Conservation (phyloP, 768 basidiomycete species). For the Tricholoma hemisulphureum region DNA sequence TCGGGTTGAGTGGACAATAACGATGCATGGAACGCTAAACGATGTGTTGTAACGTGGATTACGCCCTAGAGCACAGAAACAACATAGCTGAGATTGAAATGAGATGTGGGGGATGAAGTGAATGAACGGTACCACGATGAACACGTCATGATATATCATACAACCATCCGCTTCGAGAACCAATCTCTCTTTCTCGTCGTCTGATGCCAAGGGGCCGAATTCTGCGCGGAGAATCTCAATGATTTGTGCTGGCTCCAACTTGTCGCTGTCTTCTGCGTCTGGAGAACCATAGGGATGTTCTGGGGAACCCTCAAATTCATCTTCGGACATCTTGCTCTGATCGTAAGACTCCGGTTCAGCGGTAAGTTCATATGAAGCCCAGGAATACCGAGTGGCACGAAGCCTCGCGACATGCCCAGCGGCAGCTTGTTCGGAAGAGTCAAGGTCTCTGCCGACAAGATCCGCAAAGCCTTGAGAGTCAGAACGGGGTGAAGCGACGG, state of each 20-base stretch:
- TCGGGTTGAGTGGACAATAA: conserved; percentile 46
- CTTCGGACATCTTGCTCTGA: conserved; percentile 18
- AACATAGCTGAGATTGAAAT: not conserved
- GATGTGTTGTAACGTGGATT: conserved; percentile 63
- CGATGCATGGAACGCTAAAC: conserved; percentile 64
- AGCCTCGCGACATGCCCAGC: conserved; percentile 38
- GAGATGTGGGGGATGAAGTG: not conserved
- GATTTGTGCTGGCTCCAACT: conserved; percentile 46
- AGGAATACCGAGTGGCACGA: conserved; percentile 32
- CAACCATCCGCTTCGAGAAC: conserved; percentile 53
- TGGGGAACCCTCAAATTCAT: conserved; percentile 9
- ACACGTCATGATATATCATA: conserved; percentile 44
- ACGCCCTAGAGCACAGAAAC: conserved; percentile 41
- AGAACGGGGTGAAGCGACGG: conserved; percentile 12
- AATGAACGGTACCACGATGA: conserved; percentile 41
- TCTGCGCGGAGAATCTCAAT: conserved; percentile 52
- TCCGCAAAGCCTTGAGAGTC: conserved; percentile 33
- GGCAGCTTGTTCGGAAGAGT: conserved; percentile 30
- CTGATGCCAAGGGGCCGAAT: conserved; percentile 50
- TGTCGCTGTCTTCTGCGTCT: conserved; percentile 23
- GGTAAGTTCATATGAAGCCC: conserved; percentile 15
- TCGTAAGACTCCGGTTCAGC: conserved; percentile 11
- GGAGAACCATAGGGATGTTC: conserved; percentile 24
- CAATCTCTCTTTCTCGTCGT: conserved; percentile 47
- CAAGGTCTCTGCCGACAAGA: conserved; percentile 44